Base-by-base conservation (phyloP, 176 grass and related monocot genomes). In the Oryza coarctata region DNA sequence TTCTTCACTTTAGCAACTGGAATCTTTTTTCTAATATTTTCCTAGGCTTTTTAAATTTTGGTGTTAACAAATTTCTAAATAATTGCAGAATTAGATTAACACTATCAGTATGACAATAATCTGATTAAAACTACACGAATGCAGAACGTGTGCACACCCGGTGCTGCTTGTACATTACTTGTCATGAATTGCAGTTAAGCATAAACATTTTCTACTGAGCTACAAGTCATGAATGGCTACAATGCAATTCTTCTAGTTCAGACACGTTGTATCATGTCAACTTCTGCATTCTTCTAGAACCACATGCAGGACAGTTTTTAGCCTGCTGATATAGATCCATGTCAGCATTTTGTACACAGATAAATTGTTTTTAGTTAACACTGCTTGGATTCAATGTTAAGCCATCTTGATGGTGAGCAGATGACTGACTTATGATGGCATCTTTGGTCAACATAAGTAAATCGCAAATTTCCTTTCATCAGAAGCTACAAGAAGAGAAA, bases 231-330 rank as follows among this genome's bases (percentile, higher is more conserved):
- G 90, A 52, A 98, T 73, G n/a, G 82, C 80, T 29, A 31, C 61
- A 9, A 91, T 71, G 47, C 96, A 95, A 66, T 91, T 88, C 82
- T 98, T 98, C 17, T 6, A 95, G 81, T 68, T 98, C 93, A 63
- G 68, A 84, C 18, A 43, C 75, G 64, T 72, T 93, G 77, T 98
- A 98, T 12, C 96, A 88, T 23, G 93, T 93, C 71, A 63, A 40
- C 30, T 75, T 85, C 74, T 84, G 79, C 70, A 98, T 31, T 43
- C 86, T 86, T 87, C 96, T 98, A 74, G 8, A 77, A 33, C 32
- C 30, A 84, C 52, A 74, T n/a, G 68, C 7, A 74, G 34, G 65
- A 80, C 13, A 73, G 64, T 13, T 74, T 74, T 65, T 83, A 87
- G 40, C 38, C 15, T 70, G 45, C 29, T 41, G 58, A 83, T 63